Evolutionary conservation across 1,139 yeast species (phyloP), one percentile per base, ranked within the genome.

Genomic region (Yamadazyma diddensiae): DNA sequence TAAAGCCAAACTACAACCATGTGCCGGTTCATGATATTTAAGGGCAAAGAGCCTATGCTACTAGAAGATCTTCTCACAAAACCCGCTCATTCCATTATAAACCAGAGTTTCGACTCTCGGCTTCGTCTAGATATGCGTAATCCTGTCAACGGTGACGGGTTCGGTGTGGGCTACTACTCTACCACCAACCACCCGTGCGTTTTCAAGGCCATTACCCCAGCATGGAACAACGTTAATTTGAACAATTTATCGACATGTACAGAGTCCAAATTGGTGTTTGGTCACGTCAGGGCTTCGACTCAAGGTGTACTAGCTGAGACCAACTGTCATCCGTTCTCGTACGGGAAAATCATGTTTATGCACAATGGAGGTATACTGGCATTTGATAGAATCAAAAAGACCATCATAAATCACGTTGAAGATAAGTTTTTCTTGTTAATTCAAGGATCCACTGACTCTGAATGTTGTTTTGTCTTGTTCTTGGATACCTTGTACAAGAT

Each of bases 101-200:
- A 92, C 57, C 98, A 92, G 55, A 86, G 96, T 2, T 92, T 85
- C 50, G 98, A 92, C 55, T 82, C 94, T 20, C 60, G 98, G 33
- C 70, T 92, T 27, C 72, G 98, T 32, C 69, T 92, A 25, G 98
- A 92, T 52, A 81, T 80, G 68, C 71, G 81, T 43, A 78, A 95
- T 36, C 97, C 98, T 3, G 87, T 92, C 45, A 92, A 92, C 54
- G 98, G 98, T 25, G 98, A 92, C 57, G 98, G 98, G 2, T 92
- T 92, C 56, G 98, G 98, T 1, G 94, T 92, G 6, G 97, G 97
- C 1, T 92, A 92, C 61, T 92, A 92, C 53, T 73, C 85, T 1
- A 16, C 30, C 6, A 64, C 80, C 6, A 53, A 63, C 25, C 50
- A 54, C 34, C 62, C 67, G 6, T 50, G 64, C 41, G 73, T 88